Evolutionary conservation across 164 flowering plant species (phyloP), one percentile per base, ranked within the genome.

Genomic region (Stephania japonica): DNA sequence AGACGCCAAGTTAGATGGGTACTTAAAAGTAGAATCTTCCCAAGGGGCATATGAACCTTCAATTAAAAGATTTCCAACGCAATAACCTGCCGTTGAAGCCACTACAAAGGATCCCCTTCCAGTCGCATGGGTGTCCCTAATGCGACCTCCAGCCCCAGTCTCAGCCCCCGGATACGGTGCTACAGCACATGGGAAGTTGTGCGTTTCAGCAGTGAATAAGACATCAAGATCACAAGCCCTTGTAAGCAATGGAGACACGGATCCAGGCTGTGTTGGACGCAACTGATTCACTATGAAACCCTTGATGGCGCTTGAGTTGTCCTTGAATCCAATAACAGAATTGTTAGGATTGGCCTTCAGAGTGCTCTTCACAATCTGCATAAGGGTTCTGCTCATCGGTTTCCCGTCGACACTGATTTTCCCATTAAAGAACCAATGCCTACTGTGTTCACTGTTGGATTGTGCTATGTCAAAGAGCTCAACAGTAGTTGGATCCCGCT

Each of bases 81-180:
- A 89, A 72, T 94, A 94, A 69, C 98, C 98, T 78, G 97, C 92
- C 19, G 98, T 94, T 12, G 94, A 75, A 43, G 97, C 98, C 68
- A 87, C 89, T 23, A 92, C 95, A 84, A 85, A 89, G 41, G 97
- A 94, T 7, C 98, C 98, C 75, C 88, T 83, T 61, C 97, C 98
- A 38, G 98, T 94, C 13, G 98, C 98, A 85, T 94, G 98, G 2
- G 97, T 94, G 75, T 94, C 98, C 80, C 98, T 87, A 24, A 94
- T 94, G 56, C 97, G 90, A 68, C 98, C 98, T 10, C 98, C 98
- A 8, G 95, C 93, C 70, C 98, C 98, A 12, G 97, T 94, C 83
- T 94, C 97, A 42, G 97, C 97, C 49, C 98, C 98, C 73, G 97
- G 98, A 72, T 90, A 91, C 64, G 98, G 97, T 43, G 98, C 98